Evolutionary conservation across 148 eudicot genomes (phyloP), one percentile per base, ranked within the genome.

Genomic region (Agrostemma githago): DNA sequence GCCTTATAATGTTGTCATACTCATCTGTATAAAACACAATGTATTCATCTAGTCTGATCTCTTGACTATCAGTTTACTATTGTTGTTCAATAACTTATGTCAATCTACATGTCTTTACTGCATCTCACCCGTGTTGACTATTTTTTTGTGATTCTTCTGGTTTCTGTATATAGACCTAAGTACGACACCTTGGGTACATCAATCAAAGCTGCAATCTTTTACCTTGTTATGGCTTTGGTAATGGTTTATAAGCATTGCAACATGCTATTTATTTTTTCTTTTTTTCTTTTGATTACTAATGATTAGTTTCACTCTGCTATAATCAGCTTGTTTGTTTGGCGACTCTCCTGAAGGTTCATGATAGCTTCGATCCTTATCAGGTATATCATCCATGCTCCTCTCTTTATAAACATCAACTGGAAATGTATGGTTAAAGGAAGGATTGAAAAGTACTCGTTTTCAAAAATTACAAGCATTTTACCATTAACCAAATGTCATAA

Each of bases 131-230:
- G 51, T 37, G 38, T 41, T 37, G 6, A 38, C n/a, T n/a, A n/a
- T 70, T 41, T 17, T 17, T 60, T 80, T 51, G 63, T 40, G 68
- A 51, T 51, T 11, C 69, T 42, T 64, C 20, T n/a, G 58, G 54
- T 77, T 60, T 2, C 20, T 76, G 39, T 44, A 72, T 63, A 76
- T 91, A 93, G 98, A 83, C 92, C 98, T 3, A 97, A 94, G 86
- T 94, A 92, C 76, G 98, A 94, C 82, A 94, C 98, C 46, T 80
- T 94, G 74, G 97, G 98, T 43, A 94, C 98, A 37, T 92, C 98
- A 3, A 78, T 92, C 26, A 92, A 83, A 79, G 74, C 98, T 80
- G 96, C 98, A 82, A 76, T 86, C 78, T 97, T 94, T 74, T 94
- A 94, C 82, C 96, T 94, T 62, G 82, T 79, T 21, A 88, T 97